phyloP scores from a whole-genome alignment of 192 early-diverging fungal species.

The Coemansia sp. region DNA sequence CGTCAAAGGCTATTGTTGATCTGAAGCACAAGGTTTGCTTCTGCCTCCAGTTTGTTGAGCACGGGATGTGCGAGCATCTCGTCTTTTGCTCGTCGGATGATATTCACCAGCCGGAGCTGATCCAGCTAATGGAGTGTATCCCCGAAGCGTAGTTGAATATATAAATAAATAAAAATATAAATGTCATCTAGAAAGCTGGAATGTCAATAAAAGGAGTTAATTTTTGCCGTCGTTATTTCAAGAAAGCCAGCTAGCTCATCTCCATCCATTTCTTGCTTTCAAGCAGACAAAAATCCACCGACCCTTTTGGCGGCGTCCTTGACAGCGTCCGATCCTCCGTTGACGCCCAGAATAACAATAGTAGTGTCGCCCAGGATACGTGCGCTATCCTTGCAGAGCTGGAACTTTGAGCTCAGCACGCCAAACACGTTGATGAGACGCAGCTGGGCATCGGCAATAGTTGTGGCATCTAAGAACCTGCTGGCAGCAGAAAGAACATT shows the following conservation, averaged over 20 bases:
- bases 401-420: conserved; percentile 42
- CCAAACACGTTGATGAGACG: conserved; percentile 46
- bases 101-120: conserved; percentile 37
- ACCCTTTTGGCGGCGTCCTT: conserved; percentile 31
- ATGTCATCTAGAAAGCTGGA: too few species aligned
- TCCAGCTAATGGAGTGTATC: background rate
- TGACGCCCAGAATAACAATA: conserved; percentile 41
- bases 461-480: conserved; percentile 27
- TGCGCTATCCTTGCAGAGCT: conserved; percentile 53
- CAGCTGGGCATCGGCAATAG: conserved; percentile 41
- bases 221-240: too few species aligned
- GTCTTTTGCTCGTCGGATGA: conserved; percentile 23
- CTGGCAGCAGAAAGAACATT: conserved; percentile 31
- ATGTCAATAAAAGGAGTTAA: too few species aligned
- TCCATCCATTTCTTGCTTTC: background rate
- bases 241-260: background rate
- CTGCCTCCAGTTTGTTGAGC: conserved; percentile 19
- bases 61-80: conserved; percentile 31
- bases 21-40: conserved; percentile 30
- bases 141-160: background rate
- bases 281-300: conserved; percentile 23
- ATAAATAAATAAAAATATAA: background rate
- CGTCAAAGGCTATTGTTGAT: conserved; percentile 23
- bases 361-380: conserved; percentile 45
- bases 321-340: conserved; percentile 30